Evolutionary conservation across 148 eudicot genomes (phyloP), one percentile per base, ranked within the genome.

Genomic region (Fagopyrum homotropicum): DNA sequence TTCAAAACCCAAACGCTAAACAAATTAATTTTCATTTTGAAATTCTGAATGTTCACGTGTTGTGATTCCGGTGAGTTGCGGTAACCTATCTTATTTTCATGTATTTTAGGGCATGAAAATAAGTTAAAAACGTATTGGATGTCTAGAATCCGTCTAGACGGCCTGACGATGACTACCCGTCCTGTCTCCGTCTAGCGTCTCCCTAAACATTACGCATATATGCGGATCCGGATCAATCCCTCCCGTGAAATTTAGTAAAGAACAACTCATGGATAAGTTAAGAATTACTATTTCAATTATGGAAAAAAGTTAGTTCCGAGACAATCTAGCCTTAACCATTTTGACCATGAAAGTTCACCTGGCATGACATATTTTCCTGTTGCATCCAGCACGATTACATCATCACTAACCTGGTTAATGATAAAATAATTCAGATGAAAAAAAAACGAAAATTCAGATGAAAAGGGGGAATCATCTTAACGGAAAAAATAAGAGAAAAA

Each of bases 361-460:
- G 99, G 99, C 99, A 95, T 92, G 78, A 95, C 98, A 82, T 83
- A 90, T 79, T 90, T 95, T 75, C 99, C 97, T 49, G 92, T 86
- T 47, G 99, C 97, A 82, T 95, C 97, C 49, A 95, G 79, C 76
- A 92, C 84, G 43, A 76, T 82, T 69, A 86, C 91, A 77, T 90
- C 92, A 81, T 87, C 97, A 43, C 84, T 89, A 72, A 92, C 99
- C 99, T 92, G 83, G 69, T 44, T n/a, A 55, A 7, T 16, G 19
- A 7, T n/a, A 73, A 12, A 52, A 2, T 4, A 30, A 52, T 40
- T 48, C 52, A 49, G 50, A 50, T 48, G 47, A 45, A 35, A 22
- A 22, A 22, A 22, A 22, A 22, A 22, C 0, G 26, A 64, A 64
- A 6, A 46, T 4, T 63, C 14, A 10, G 9, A 43, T 5, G 43